Evolutionary conservation across 306 rosid genomes (phyloP), one percentile per base, ranked within the genome.

Genomic region (Corylus americana): DNA sequence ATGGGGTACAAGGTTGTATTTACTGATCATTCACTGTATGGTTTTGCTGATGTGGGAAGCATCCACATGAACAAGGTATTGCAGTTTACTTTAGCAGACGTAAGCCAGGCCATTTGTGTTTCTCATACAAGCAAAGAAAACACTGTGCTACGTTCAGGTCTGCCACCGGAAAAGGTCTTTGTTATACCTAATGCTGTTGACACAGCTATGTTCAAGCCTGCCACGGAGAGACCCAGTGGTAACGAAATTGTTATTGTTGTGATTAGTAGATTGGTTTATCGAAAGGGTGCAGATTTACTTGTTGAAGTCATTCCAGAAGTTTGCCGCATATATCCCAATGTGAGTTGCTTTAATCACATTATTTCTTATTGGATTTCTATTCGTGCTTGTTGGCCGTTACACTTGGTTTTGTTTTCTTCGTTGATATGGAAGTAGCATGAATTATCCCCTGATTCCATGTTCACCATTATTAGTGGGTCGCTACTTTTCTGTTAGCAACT

Each of bases 281-380:
- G 93, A 47, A 94, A 92, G 80, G 98, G 98, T 55, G 94, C 92
- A 18, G 97, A 94, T 91, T 88, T 94, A 77, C 97, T 92, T 37
- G 97, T 94, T 77, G 97, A 94, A 85, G 97, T 94, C 81, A 94
- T 94, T 83, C 97, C 98, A 11, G 94, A 94, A 87, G 97, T 94
- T 20, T 94, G 97, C 84, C 88, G 80, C 25, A 82, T 86, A 70
- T 88, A 83, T 81, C 83, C 97, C 70, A 86, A 88, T 78, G 97
- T 94, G 84, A 92, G 98, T 90, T 75, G 55, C 70, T 78, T 42
- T 45, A 70, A 67, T 42, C 54, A 49, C 64, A 59, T 31, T 66
- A 47, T 27, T 77, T 53, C 22, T 12, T 74, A 31, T 53, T 57
- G 44, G 53, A 27, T 70, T 64, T 37, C 8, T 20, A 35, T 71